phyloP scores from a whole-genome alignment of 2,329 filamentous ascomycete species.

The Exophiala alcalophila region DNA sequence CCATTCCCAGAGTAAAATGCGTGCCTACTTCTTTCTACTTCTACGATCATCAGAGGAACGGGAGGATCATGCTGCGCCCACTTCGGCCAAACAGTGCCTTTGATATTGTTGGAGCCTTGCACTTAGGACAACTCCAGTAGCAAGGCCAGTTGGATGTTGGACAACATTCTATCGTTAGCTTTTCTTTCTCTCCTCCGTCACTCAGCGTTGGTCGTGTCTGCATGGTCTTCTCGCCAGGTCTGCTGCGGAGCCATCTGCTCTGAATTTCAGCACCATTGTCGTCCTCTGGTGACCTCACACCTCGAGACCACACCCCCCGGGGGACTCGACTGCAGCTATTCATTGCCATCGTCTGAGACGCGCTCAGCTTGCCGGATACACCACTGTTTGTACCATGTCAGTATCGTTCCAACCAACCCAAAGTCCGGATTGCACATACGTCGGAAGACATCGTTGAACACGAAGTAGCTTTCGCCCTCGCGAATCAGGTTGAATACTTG shows the following conservation, averaged over 20 bases:
- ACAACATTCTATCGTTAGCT: too few relatives aligned
- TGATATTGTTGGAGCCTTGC: too few relatives aligned
- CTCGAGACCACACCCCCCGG: background rate
- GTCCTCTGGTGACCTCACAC: background rate
- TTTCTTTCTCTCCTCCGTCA: too few relatives aligned
- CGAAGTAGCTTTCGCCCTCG: constrained; percentile 72
- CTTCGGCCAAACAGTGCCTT: too few relatives aligned
- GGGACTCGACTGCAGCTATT: background rate
- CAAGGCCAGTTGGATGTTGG: too few relatives aligned
- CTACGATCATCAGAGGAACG: too few relatives aligned
- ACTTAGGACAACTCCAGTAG: too few relatives aligned
- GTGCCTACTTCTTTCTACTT: too few relatives aligned
- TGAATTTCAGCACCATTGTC: constrained; percentile 1
- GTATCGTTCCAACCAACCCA: background rate
- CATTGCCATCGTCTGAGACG: background rate
- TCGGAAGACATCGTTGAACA: constrained; percentile 85
- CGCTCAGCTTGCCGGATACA: constrained; percentile 22
- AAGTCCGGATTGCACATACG: constrained; percentile 12
- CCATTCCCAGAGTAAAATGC: too few relatives aligned
- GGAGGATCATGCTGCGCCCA: too few relatives aligned
- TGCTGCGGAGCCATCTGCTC: constrained; percentile 12
- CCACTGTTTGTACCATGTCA: constrained; percentile 19
- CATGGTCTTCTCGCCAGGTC: too few relatives aligned
- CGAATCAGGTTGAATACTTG: constrained; percentile 83
- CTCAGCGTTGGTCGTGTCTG: background rate